Base-by-base conservation (phyloP, 768 basidiomycete genomes). In the Trametes punicea region DNA sequence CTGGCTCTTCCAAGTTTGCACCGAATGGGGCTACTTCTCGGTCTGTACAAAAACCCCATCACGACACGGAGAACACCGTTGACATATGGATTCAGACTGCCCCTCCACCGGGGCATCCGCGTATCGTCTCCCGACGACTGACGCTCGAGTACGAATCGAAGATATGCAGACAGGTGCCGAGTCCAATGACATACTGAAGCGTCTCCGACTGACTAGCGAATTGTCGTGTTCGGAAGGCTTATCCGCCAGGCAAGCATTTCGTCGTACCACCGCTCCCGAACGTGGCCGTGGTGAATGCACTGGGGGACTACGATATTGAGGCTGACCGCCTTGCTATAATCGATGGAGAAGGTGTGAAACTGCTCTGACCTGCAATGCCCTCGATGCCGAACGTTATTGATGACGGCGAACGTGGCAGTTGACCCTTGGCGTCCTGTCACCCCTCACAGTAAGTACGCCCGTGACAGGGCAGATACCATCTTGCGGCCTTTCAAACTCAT, bases 11-110 rank as follows among this genome's bases (percentile, higher is more conserved):
- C 94, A 92, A 72, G 90, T 93, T 49, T 94, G 93, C 75, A 93
- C 91, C 0, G 82, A 96, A 65, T 98, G 96, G 96, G 96, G 94
- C 2, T 99, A 92, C 70, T 94, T 96, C 69, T 84, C 78, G 27
- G 91, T 89, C 63, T 30, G 81, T 55, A 21, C 8, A 26, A 20
- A 16, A 31, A 23, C 30, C 27, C 26, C 16, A 41, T 21, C 26
- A 27, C 20, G 9, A 30, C n/a, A 7, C 20, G 9, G 2, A 39
- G 8, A 18, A 7, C 16, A 16, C 13, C 29, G 10, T 18, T 29
- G 40, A 46, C 49, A 31, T 54, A 10, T n/a, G 47, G 21, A 10
- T 20, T 1, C 51, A 92, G 88, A 85, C 87, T 11, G 81, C 89
- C 1, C 90, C 90, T 3, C 88, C 87, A 1, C 34, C 75, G 78